These are phyloP conservation scores for Excoecaria cochinchinensis DNA, from an alignment of 345 rosid genomes.

Conservation along the genomic window DNA sequence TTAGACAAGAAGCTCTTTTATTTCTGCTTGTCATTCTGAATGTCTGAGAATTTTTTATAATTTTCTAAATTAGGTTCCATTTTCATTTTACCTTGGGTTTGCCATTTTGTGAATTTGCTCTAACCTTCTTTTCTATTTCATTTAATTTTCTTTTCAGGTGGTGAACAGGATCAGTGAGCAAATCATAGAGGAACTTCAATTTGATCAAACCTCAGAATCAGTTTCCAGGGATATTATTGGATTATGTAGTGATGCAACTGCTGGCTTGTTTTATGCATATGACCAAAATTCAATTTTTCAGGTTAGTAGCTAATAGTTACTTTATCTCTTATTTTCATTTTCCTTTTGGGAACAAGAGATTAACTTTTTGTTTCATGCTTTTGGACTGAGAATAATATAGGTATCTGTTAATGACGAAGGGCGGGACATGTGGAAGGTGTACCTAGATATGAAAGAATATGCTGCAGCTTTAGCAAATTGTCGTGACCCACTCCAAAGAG, in stretches of 20 bases:
- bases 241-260: conserved; percentile 94
- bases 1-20: neutral
- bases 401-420: conserved; percentile 95
- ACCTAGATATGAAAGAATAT: conserved; percentile 88
- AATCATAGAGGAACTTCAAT: conserved; percentile 94
- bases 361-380: conserved; percentile 6
- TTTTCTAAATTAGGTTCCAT: neutral
- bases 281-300: conserved; percentile 94
- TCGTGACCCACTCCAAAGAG: conserved; percentile 89
- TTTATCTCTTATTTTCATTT: conserved; percentile 18
- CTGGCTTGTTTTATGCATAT: conserved; percentile 94
- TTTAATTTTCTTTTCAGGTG: conserved; percentile 51
- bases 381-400: conserved; percentile 32
- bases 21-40: neutral
- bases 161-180: conserved; percentile 97
- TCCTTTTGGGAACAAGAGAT: conserved; percentile 4
- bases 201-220: conserved; percentile 87
- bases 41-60: neutral
- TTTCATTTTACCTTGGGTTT: conserved; percentile 7
- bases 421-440: conserved; percentile 99
- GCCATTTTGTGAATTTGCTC: neutral
- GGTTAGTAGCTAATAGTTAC: conserved; percentile 42
- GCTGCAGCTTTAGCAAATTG: conserved; percentile 93
- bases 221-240: conserved; percentile 87
- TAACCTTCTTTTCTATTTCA: conserved; percentile 20